phyloP scores from a whole-genome alignment of 1,284 basidiomycete genomes.

The Boletus sp. region DNA sequence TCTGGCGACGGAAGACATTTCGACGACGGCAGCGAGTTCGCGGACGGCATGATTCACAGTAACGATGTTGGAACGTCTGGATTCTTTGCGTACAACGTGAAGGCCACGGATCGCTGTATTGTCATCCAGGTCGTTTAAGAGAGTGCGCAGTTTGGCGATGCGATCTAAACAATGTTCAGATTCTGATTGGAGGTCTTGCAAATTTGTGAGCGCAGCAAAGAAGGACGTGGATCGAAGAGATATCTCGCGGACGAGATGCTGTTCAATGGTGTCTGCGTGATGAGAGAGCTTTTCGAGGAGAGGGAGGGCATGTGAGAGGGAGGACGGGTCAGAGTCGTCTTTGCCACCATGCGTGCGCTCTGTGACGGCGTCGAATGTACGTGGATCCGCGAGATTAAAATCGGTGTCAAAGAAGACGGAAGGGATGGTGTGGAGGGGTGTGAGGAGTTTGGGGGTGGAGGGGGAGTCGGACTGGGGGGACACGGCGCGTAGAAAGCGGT shows the following conservation, averaged over 20 bases:
- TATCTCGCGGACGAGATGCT: slow-evolving; percentile 94
- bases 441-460: slow-evolving; percentile 50
- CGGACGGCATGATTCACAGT: slow-evolving; percentile 65
- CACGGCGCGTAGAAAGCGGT: slow-evolving; percentile 60
- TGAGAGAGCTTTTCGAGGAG: slow-evolving; percentile 93
- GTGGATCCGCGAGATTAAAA: slow-evolving; percentile 88
- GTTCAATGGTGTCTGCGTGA: slow-evolving; percentile 93
- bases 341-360: slow-evolving; percentile 50
- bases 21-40: slow-evolving; percentile 71
- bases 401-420: slow-evolving; percentile 75
- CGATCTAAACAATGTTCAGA: slow-evolving; percentile 82
- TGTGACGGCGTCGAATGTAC: slow-evolving; percentile 83
- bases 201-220: slow-evolving; percentile 94
- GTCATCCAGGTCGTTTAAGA: slow-evolving; percentile 79
- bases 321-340: slow-evolving; percentile 53
- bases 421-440: slow-evolving; percentile 80
- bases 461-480: slow-evolving; percentile 46
- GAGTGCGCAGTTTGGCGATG: slow-evolving; percentile 72
- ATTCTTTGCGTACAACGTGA: slow-evolving; percentile 69
- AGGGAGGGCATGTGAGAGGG: slow-evolving; percentile 68
- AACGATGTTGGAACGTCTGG: slow-evolving; percentile 62
- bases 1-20: slow-evolving; percentile 73
- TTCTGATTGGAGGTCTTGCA: slow-evolving; percentile 91
- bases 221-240: slow-evolving; percentile 90
- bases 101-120: slow-evolving; percentile 79